Base-by-base conservation (phyloP, 2,329 filamentous ascomycete genomes). In the Pestalotiopsis fici region DNA sequence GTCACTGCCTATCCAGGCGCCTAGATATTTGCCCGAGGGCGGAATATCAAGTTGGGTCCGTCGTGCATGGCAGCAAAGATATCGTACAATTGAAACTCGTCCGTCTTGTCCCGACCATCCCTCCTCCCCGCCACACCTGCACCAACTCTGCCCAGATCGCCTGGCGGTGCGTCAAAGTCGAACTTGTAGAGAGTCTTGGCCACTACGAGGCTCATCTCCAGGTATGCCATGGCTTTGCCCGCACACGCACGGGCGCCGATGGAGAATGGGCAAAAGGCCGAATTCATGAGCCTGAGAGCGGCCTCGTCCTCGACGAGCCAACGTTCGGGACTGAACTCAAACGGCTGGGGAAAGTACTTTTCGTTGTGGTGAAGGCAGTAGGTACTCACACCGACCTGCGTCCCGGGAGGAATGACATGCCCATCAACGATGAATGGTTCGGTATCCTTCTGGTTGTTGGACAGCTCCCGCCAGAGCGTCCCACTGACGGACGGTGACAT, bases 401-500 rank as follows among this genome's bases (percentile, higher is more conserved):
- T 72, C n/a, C 79, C 77, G 0, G 59, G 75, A 56, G 80, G 74
- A 3, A 84, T 72, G 37, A 74, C 66, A n/a, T 67, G 65, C n/a
- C 67, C 62, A 28, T 69, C 79, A 68, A 67, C 76, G 50, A 70
- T 65, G 6, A 66, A 66, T 2, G 67, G 59, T 18, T 55, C 4
- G 11, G 1, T 27, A 11, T 57, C 55, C 1, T 31, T 31, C 1
- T 18, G 23, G 27, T 11, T 11, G 25, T 27, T 11, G 13, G 39
- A 43, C 39, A 43, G 43, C 65, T 80, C 75, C 15, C 81, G 69
- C 65, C 74, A 70, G 59, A 82, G 66, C 65, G 77, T 65, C 65
- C 74, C 71, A 65, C 77, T 74, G 1, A 82, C 79, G 0, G 83
- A 78, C 3, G 85, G 83, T 4, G 80, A 80, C 64, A 85, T 74